Evolutionary conservation across 1,139 yeast genomes (phyloP), one percentile per base, ranked within the genome.

Genomic region (Diutina sp.): DNA sequence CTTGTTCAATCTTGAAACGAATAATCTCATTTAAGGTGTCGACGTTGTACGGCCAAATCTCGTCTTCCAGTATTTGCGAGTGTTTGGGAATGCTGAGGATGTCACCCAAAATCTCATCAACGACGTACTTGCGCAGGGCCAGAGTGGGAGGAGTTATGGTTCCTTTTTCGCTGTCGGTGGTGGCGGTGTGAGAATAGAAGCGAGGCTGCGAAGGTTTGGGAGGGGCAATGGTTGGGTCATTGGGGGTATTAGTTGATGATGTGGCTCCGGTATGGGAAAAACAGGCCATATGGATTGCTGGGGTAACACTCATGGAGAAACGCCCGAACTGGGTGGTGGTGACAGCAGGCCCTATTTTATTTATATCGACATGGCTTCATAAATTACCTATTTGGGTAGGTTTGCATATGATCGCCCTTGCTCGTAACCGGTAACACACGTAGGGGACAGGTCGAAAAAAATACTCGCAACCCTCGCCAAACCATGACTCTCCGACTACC

Each of bases 1-100:
- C 53, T 30, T 50, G 53, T 32, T 50, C 53, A 6, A 50, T 32
- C 18, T 50, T 50, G 16, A 50, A 50, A 7, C 53, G 25, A 4
- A 50, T 7, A 11, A 50, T 50, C 16, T 50, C 53, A n/a, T 50
- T 50, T 8, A 50, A 32, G 16, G 53, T 50, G 21, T n/a, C 41
- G n/a, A 50, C 16, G 25, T 50, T 50, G 21, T 50, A 50, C n/a
- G 53, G 53, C 29, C 53, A 29, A 6, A 50, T 32, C 30, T 32
- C 45, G 4, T 30, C 41, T n/a, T 50, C 41, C 18, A 21, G 14
- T 1, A 30, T 16, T 29, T 11, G 38, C 12, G 53, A 14, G 16
- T 50, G 41, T 11, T 50, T 50, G n/a, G 53, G 44, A n/a, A 50
- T 32, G n/a, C 53, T 38, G 41, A 50, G 32, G 53, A 50, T 50